phyloP scores from a whole-genome alignment of 306 rosid species.

The Quillaja saponaria region DNA sequence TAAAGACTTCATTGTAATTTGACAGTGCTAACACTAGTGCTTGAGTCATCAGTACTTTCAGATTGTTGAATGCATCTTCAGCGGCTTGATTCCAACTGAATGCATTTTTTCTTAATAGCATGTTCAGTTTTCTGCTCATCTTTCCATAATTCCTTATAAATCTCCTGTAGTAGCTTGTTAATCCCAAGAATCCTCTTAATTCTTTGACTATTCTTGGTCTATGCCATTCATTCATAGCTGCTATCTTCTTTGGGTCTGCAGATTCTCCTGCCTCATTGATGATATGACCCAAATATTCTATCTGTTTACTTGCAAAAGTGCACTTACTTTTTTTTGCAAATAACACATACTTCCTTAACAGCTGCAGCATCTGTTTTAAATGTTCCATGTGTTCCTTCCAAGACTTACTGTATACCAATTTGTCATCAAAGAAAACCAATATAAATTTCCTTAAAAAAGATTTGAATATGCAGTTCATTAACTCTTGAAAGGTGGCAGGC shows the following conservation, averaged over 20 bases:
- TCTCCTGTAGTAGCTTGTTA: neutral
- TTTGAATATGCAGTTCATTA: neutral
- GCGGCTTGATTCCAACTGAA: neutral
- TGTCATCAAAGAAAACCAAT: constrained; percentile 1
- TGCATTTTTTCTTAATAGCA: neutral
- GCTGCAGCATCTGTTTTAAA: neutral
- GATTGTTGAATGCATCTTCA: neutral
- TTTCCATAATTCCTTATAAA: neutral
- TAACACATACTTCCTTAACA: neutral
- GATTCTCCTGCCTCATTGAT: neutral
- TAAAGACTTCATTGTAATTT: neutral
- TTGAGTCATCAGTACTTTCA: neutral
- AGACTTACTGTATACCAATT: neutral
- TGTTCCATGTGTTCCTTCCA: neutral
- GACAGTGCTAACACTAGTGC: neutral
- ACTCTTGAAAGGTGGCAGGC: neutral
- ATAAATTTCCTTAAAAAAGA: neutral
- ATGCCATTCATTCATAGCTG: neutral
- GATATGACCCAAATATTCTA: neutral
- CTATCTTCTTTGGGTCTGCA: neutral
- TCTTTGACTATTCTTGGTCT: neutral
- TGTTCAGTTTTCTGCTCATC: neutral
- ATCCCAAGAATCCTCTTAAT: neutral
- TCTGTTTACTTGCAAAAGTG: neutral
- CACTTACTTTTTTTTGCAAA: neutral